phyloP scores from a whole-genome alignment of 345 rosid genomes.

The Salix purpurea region DNA sequence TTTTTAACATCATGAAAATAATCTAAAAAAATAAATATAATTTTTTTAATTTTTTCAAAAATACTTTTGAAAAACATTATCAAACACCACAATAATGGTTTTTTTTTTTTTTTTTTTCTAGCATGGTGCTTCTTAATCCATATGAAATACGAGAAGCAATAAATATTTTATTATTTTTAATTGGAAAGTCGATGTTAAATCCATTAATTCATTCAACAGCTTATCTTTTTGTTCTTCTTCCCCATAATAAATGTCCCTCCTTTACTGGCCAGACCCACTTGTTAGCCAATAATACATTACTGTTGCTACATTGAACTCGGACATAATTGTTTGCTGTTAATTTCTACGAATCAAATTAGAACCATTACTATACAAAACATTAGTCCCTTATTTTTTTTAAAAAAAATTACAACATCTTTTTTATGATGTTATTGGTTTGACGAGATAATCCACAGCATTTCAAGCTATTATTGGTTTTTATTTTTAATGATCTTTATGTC shows the following conservation, averaged over 20 bases:
- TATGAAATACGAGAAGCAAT: neutral
- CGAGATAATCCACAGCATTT: too few relatives aligned
- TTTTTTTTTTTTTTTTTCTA: neutral
- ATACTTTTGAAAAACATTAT: too few relatives aligned
- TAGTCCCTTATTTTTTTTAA: too few relatives aligned
- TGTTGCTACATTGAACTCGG: neutral
- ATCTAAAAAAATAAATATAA: too few relatives aligned
- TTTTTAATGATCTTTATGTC: too few relatives aligned
- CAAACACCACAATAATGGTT: too few relatives aligned
- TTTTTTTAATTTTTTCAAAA: too few relatives aligned
- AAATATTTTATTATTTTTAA: neutral
- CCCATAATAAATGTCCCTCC: neutral
- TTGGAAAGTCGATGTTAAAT: neutral
- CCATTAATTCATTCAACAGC: neutral
- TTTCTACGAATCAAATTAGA: neutral
- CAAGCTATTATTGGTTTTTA: too few relatives aligned
- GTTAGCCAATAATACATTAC: neutral
- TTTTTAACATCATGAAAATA: accelerated
- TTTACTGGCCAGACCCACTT: neutral
- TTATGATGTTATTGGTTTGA: too few relatives aligned
- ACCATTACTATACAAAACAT: neutral
- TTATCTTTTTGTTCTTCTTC: neutral
- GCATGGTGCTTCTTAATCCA: neutral
- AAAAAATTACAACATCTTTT: too few relatives aligned
- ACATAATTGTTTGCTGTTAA: neutral